Evolutionary conservation across 257 asterid genomes (phyloP).

Genomic region (Nicotiana sylvestris): DNA sequence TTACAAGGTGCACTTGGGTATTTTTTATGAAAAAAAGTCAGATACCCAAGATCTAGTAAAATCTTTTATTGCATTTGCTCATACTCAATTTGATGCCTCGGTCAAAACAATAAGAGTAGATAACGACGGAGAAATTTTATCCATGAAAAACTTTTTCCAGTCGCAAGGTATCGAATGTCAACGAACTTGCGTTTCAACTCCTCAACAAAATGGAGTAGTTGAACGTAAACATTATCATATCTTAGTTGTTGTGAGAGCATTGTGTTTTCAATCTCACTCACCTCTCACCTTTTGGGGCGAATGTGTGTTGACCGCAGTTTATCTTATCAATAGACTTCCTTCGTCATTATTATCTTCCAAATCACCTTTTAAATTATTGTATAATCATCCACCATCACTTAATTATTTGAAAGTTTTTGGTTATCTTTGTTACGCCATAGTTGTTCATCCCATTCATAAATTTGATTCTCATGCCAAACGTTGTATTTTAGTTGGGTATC

Average conservation of each 20-base stretch:
- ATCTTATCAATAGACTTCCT: not conserved
- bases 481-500: conserved; percentile 9
- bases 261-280: not conserved
- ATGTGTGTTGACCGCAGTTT: not conserved
- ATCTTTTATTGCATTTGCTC: not conserved
- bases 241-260: not conserved
- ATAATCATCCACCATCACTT: not conserved
- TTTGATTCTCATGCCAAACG: not conserved
- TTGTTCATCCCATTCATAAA: conserved; percentile 6
- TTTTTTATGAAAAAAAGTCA: not conserved
- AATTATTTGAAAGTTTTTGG: conserved; percentile 7
- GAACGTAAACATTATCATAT: not conserved
- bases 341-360: not conserved
- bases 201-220: conserved; percentile 8
- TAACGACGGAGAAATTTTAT: not conserved
- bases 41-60: not conserved
- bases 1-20: not conserved
- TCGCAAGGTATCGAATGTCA: not conserved
- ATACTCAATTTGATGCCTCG: not conserved
- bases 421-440: conserved; percentile 8
- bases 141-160: not conserved
- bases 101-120: not conserved
- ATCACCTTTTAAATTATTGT: not conserved
- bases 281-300: not conserved
- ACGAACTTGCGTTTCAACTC: not conserved